phyloP scores from a whole-genome alignment of 169 alveolate genomes.

The Eimeria necatrix region DNA sequence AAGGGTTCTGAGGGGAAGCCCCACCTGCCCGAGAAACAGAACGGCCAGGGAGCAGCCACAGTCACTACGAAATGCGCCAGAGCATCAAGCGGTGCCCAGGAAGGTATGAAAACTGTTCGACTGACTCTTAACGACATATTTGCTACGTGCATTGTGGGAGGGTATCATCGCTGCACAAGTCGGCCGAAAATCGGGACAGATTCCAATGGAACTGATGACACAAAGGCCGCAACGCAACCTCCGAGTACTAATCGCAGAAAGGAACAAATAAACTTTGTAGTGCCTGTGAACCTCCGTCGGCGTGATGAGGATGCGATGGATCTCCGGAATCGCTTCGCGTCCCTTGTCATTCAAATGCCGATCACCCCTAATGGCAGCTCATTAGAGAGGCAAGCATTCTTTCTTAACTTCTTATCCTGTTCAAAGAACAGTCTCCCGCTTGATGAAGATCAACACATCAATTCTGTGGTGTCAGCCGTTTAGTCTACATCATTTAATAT shows the following conservation, averaged over 20 bases:
- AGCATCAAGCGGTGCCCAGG: not conserved
- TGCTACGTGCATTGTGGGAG: constrained; percentile 75
- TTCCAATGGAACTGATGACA: not conserved
- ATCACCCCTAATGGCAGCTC: constrained; percentile 18
- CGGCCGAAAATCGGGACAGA: not conserved
- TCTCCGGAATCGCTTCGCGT: constrained; percentile 70
- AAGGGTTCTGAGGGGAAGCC: too few species aligned
- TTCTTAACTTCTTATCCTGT: not conserved
- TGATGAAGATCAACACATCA: too few species aligned
- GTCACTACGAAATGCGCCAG: not conserved
- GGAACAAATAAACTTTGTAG: constrained; percentile 48
- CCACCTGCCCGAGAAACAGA: not conserved
- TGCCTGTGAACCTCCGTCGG: constrained; percentile 79
- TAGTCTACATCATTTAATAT: too few species aligned
- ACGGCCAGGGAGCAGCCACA: not conserved
- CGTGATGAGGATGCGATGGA: constrained; percentile 64
- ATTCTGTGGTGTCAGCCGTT: not conserved
- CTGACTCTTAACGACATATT: constrained; percentile 73
- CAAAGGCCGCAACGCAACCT: too few species aligned
- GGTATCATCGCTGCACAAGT: constrained; percentile 56
- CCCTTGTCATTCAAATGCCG: constrained; percentile 56
- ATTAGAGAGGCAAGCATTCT: not conserved
- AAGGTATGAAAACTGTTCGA: not conserved
- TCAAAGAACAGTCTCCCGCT: too few species aligned
- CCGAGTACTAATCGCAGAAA: not conserved